Percentiles rank a stretch among this genome's conserved stretches.
These are phyloP conservation scores for Samsoniella hepiali DNA, from an alignment of 2,329 filamentous ascomycete species.

Conservation along the genomic window DNA sequence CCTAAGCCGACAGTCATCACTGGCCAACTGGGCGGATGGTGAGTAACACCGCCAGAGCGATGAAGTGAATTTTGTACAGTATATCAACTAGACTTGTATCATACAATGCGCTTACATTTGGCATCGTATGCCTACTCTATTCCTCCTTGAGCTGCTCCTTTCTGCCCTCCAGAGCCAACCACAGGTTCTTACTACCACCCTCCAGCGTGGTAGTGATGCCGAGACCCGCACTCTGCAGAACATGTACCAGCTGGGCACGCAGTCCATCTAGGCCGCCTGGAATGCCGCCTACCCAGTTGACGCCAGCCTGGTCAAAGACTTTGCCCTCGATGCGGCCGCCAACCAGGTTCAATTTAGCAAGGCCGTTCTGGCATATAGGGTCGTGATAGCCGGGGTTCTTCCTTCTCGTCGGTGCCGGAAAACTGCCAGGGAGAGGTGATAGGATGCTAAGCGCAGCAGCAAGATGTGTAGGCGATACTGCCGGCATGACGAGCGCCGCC, in stretches of 20 bases:
- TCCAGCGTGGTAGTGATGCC: conserved; percentile 77
- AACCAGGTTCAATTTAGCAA: conserved; percentile 83
- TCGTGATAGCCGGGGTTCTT: conserved; percentile 82
- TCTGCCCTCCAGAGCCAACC: conserved; percentile 82
- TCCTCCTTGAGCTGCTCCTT: conserved; percentile 73
- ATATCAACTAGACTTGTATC: background rate
- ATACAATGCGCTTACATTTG: background rate
- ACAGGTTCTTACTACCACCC: conserved; percentile 75
- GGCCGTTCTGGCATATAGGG: conserved; percentile 68
- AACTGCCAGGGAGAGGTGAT: conserved; percentile 65
- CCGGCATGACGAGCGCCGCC: conserved; percentile 75
- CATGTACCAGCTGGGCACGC: conserved; percentile 72
- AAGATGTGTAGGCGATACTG: conserved; percentile 78
- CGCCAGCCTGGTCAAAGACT: conserved; percentile 72
- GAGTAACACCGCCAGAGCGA: background rate
- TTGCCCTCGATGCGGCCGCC: conserved; percentile 84
- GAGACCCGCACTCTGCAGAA: conserved; percentile 78
- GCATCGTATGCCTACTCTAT: background rate
- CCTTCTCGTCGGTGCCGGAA: conserved; percentile 73
- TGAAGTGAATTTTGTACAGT: conserved; percentile 1
- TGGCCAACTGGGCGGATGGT: background rate
- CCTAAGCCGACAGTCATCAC: background rate
- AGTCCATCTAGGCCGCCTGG: conserved; percentile 77
- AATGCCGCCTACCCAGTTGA: conserved; percentile 67
- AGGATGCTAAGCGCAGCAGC: conserved; percentile 78